These are phyloP conservation scores for Aplosporella prunicola DNA, from an alignment of 2,329 filamentous ascomycete species.

Conservation along the genomic window DNA sequence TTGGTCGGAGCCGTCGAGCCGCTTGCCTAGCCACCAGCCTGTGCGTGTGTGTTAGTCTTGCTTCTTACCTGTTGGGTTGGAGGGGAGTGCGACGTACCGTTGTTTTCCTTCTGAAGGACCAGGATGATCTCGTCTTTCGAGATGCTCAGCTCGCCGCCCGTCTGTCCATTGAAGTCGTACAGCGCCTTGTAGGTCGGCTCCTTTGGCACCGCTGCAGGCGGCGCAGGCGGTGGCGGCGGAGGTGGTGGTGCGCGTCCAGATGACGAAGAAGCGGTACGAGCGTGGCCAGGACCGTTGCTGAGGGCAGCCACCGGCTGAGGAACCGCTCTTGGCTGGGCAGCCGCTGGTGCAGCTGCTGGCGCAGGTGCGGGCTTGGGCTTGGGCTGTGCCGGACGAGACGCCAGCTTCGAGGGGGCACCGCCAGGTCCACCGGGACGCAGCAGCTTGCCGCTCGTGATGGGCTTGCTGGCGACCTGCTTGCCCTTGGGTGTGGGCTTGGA, in stretches of 20 bases:
- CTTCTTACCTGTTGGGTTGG: not conserved
- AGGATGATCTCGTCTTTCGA: slow-evolving; percentile 72
- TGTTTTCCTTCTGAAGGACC: slow-evolving; percentile 88
- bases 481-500: slow-evolving; percentile 80
- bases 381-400: slow-evolving; percentile 38
- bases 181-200: slow-evolving; percentile 81
- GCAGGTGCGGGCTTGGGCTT: slow-evolving; percentile 18
- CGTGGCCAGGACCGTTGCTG: slow-evolving; percentile 37
- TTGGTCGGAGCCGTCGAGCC: slow-evolving; percentile 55
- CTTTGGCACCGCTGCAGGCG: slow-evolving; percentile 47
- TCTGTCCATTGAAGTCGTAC: slow-evolving; percentile 84
- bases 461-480: slow-evolving; percentile 76
- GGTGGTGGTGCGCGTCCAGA: slow-evolving; percentile 42
- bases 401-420: slow-evolving; percentile 66
- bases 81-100: slow-evolving; percentile 54
- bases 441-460: slow-evolving; percentile 87
- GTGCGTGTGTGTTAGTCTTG: slow-evolving; percentile 1
- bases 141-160: slow-evolving; percentile 75
- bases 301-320: slow-evolving; percentile 47
- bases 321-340: slow-evolving; percentile 35
- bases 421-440: slow-evolving; percentile 83
- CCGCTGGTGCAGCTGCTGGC: slow-evolving; percentile 19
- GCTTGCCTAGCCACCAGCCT: slow-evolving; percentile 97
- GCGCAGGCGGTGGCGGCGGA: slow-evolving; percentile 56
- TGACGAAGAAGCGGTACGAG: slow-evolving; percentile 30